phyloP scores from a whole-genome alignment of 768 basidiomycete genomes.

The Leccinum olivaceopallidum region DNA sequence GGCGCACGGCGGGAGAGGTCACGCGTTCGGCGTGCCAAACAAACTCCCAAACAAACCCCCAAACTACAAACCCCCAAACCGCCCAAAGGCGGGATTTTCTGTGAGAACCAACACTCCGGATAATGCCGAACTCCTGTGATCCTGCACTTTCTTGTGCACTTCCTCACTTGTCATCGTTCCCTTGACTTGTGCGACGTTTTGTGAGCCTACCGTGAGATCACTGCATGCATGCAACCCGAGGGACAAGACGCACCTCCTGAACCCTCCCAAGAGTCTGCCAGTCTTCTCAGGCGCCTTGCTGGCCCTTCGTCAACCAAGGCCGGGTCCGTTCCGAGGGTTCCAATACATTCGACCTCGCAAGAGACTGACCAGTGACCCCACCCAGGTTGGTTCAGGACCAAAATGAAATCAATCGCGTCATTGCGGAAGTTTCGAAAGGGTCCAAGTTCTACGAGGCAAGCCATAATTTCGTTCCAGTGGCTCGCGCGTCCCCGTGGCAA shows the following conservation, averaged over 20 bases:
- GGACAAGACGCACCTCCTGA: conserved; percentile 26
- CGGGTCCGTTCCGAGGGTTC: conserved; percentile 50
- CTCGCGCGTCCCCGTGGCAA: not conserved
- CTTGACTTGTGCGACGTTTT: not conserved
- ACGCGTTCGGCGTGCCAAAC: too few species aligned
- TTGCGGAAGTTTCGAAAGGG: conserved; percentile 89
- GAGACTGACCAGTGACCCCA: conserved; percentile 20
- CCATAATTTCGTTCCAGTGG: not conserved
- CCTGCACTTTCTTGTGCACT: too few species aligned
- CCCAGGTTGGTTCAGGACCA: conserved; percentile 72
- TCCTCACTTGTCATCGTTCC: too few species aligned
- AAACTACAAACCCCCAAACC: too few species aligned
- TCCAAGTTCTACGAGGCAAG: conserved; percentile 88
- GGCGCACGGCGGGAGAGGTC: too few species aligned
- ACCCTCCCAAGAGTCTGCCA: conserved; percentile 62
- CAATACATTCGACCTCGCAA: not conserved
- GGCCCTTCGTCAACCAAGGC: conserved; percentile 91
- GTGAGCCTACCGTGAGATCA: not conserved
- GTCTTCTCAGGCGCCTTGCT: conserved; percentile 76
- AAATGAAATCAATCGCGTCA: conserved; percentile 82
- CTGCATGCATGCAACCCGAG: conserved; percentile 23
- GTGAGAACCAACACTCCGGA: too few species aligned
- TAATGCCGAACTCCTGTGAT: too few species aligned
- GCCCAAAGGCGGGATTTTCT: too few species aligned
- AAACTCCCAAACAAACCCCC: too few species aligned